Base-by-base conservation (phyloP, 1,139 yeast genomes). In the Nakaseomyces kungkrabaensis region DNA sequence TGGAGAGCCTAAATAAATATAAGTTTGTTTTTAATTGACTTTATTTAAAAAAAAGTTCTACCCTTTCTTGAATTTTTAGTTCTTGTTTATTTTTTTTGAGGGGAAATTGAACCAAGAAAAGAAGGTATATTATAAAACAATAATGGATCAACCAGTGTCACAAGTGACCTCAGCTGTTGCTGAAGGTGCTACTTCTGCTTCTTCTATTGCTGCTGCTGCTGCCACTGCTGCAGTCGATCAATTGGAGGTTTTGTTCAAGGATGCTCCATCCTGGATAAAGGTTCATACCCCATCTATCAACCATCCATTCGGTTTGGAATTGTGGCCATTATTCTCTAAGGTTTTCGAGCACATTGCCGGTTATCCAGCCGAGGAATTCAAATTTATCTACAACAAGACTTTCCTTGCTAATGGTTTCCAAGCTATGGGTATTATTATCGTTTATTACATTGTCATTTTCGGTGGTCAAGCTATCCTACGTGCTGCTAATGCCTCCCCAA, bases 301-400 rank as follows among this genome's bases (percentile, higher is more conserved):
- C 49, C 77, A 87, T 55, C 97, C 97, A 17, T 92, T 90, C 68
- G 98, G 98, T 47, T 56, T 92, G 49, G 78, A 85, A 61, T 74
- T 92, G 55, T 92, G 96, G 96, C 95, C 95, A 32, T 71, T 90
- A 53, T 88, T 92, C 68, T 79, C 82, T 62, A 71, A 71, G 55
- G 71, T 71, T 29, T 82, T 81, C 60, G 77, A 74, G 53, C 51
- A 63, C 48, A 61, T 76, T 34, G 68, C 72, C 41, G 90, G 88
- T 38, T 80, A 79, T 63, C 94, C 95, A 42, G 82, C 82, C 53
- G 79, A 82, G 49, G 59, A 65, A 25, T 92, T 92, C 65, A 72
- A 76, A 59, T 92, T 87, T 65, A 68, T 79, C 49, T 77, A 80
- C 62, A 79, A 80, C 63, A 66, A 76, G 55, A 86, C 95, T 1